A percentile compares a stretch with the other conserved stretches of the same genome.
phyloP scores from a whole-genome alignment of 805 yeast genomes.

The Yarrowia sp. region DNA sequence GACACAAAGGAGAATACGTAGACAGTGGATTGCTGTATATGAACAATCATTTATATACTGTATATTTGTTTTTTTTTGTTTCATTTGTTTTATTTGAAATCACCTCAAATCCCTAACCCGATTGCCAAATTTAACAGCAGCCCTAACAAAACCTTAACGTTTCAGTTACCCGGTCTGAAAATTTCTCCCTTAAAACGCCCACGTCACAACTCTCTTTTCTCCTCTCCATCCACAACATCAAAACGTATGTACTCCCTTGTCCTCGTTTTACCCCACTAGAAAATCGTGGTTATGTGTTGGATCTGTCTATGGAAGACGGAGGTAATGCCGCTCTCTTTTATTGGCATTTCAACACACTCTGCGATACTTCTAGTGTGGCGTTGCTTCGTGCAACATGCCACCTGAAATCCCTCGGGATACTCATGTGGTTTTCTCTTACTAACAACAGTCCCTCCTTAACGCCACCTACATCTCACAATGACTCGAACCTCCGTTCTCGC shows the following conservation, averaged over 20 bases:
- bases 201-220: not conserved
- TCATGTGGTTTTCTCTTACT: constrained; percentile 10
- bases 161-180: constrained; percentile 22
- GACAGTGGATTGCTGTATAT: too few relatives aligned
- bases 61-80: not conserved
- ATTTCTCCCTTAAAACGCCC: constrained; percentile 7
- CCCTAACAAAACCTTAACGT: not conserved
- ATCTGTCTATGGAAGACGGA: constrained; percentile 1
- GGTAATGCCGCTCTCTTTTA: constrained; percentile 18
- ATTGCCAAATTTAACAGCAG: not conserved
- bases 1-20: too few relatives aligned
- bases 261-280: constrained; percentile 17
- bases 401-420: constrained; percentile 26
- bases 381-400: constrained; percentile 11
- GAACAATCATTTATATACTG: too few relatives aligned
- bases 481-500: constrained; percentile 98
- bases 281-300: constrained; percentile 17
- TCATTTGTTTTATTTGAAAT: too few relatives aligned
- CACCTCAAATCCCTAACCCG: not conserved
- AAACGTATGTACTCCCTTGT: constrained; percentile 5
- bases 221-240: not conserved
- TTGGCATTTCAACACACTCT: not conserved
- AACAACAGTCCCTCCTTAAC: not conserved
- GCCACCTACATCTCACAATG: constrained; percentile 46
- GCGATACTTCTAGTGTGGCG: constrained; percentile 26